Evolutionary conservation across 2,329 filamentous ascomycete genomes (phyloP), one percentile per base, ranked within the genome.

Genomic region (Chaetomiaceae sp.): DNA sequence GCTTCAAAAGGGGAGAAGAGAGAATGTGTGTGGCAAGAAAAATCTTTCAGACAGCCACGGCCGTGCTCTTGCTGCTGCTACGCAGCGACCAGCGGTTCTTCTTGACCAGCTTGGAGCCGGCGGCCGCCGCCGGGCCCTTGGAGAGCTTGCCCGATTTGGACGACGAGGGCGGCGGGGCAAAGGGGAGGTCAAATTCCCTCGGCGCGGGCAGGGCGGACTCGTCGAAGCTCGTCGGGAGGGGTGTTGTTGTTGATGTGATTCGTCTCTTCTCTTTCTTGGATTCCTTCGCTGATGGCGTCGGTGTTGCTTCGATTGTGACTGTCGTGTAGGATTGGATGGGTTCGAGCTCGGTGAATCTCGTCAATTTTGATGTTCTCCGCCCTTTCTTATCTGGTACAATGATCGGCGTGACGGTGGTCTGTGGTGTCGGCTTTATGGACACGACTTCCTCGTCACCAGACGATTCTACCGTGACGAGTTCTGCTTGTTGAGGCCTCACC

Each of bases 1-100:
- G 30, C 9, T n/a, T n/a, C 14, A 14, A 49, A 42, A 35, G 4
- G 17, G 27, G 20, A 17, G 10, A 31, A 20, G 21, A 7, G 13
- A 35, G 17, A n/a, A 19, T 20, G 4, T 5, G n/a, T n/a, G n/a
- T n/a, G n/a, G n/a, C n/a, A n/a, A n/a, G n/a, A n/a, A n/a, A 23
- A 27, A 4, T 20, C 35, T 7, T 10, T 62, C 47, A 68, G 6
- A 57, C 62, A 0, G 64, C 63, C 17, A 65, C 63, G 4, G 60
- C 58, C 1, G 62, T 55, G 45, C 58, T 58, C 23, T 53, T 59
- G 42, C 58, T 58, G 25, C 53, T 59, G 42, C 61, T 60, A 48
- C 60, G 51, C 21, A 61, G 54, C 16, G 62, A 64, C 64, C 64
- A 66, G 13, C 65, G 61, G 31, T 53, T 64, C 60, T 64, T 66